These are phyloP conservation scores for Aquilaria agallochum DNA, from an alignment of 441 rosid genomes.

Conservation along the genomic window DNA sequence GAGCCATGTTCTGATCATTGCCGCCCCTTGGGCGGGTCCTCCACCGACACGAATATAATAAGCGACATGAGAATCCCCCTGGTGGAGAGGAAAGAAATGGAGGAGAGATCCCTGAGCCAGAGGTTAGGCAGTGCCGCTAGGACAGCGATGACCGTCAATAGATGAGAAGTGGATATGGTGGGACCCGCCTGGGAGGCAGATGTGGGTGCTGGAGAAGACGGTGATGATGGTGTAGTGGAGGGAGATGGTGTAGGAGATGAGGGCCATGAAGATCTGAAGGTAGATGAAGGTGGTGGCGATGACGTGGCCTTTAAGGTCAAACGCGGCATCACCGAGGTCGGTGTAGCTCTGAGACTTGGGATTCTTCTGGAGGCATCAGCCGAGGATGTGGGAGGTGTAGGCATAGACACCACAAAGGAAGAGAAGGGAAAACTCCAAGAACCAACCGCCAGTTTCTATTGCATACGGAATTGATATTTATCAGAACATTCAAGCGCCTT, in stretches of 20 bases:
- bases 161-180: constrained; percentile 37
- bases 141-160: constrained; percentile 50
- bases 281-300: constrained; percentile 46
- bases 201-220: constrained; percentile 36
- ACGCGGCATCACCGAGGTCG: constrained; percentile 61
- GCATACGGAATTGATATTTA: too few species aligned
- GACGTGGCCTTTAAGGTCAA: constrained; percentile 43
- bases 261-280: constrained; percentile 70
- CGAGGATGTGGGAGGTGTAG: too few species aligned
- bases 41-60: constrained; percentile 50
- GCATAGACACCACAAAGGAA: too few species aligned
- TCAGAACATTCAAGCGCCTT: too few species aligned
- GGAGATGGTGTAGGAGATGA: constrained; percentile 73
- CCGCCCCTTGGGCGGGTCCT: too few species aligned
- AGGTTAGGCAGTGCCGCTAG: constrained; percentile 62
- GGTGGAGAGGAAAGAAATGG: constrained; percentile 61
- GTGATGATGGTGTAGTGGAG: constrained; percentile 62
- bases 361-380: constrained; percentile 10
- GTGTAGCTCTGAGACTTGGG: constrained; percentile 57
- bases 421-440: too few species aligned
- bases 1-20: too few species aligned
- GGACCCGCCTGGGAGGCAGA: constrained; percentile 17
- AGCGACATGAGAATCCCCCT: constrained; percentile 70
- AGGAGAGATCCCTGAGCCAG: constrained; percentile 65
- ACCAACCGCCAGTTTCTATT: too few species aligned